These are phyloP conservation scores for Phylloporus sp. DNA, from an alignment of 768 basidiomycete species.

Conservation along the genomic window DNA sequence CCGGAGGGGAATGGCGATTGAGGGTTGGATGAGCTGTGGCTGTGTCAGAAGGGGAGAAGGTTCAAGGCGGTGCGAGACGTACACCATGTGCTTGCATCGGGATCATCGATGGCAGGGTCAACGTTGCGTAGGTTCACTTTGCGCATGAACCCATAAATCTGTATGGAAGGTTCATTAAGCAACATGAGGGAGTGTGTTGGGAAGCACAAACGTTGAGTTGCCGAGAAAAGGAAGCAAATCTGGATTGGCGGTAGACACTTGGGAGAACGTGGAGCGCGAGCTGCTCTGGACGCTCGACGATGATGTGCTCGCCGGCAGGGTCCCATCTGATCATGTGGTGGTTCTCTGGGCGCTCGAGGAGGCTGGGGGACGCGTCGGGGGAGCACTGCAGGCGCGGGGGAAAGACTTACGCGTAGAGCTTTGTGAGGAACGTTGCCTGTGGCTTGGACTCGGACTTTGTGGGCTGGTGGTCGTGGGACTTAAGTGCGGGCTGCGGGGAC, in stretches of 20 bases:
- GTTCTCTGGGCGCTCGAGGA: conserved; percentile 88
- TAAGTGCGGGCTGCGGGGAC: conserved; percentile 33
- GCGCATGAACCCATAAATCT: conserved; percentile 99
- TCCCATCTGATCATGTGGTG: conserved; percentile 98
- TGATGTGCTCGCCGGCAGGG: conserved; percentile 88
- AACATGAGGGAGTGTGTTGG: conserved; percentile 25
- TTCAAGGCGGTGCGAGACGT: conserved; percentile 37
- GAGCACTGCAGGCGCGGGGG: conserved; percentile 3
- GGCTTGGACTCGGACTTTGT: conserved; percentile 75
- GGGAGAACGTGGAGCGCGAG: conserved; percentile 92
- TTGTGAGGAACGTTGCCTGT: conserved; percentile 94
- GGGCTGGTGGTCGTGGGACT: conserved; percentile 43
- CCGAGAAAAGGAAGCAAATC: conserved; percentile 96
- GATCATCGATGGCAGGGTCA: conserved; percentile 92
- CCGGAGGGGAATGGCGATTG: conserved; percentile 84
- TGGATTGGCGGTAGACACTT: conserved; percentile 91
- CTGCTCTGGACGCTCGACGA: conserved; percentile 91
- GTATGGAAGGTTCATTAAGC: conserved; percentile 24
- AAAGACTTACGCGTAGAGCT: conserved; percentile 85
- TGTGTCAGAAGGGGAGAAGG: conserved; percentile 20
- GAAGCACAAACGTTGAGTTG: conserved; percentile 83
- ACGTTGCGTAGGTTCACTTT: conserved; percentile 95
- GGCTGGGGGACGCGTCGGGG: conserved; percentile 41
- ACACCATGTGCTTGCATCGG: conserved; percentile 98
- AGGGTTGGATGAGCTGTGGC: conserved; percentile 81